phyloP scores from a whole-genome alignment of 208 protist species.

The Angomonas desouzai region DNA sequence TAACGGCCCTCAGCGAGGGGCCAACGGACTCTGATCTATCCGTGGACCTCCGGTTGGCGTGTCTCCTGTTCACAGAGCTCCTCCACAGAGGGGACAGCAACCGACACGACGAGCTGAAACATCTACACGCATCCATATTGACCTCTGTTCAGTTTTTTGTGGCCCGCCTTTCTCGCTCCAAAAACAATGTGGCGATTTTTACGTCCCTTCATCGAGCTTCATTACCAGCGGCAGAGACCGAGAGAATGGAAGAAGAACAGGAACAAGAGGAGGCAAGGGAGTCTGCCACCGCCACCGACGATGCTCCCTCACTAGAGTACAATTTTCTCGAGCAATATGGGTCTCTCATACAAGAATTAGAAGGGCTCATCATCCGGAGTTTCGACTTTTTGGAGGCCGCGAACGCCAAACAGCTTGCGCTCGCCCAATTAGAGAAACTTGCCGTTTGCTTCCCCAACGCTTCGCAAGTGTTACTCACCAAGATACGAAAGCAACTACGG shows the following conservation, averaged over 20 bases:
- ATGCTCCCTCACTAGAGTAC: neutral
- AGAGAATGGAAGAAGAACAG: neutral
- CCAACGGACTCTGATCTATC: neutral
- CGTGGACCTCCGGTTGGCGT: neutral
- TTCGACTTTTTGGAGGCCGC: conserved; percentile 21
- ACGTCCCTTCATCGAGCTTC: neutral
- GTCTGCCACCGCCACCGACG: too few relatives aligned
- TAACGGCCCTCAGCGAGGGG: neutral
- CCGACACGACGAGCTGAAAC: neutral
- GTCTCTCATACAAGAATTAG: conserved; percentile 4
- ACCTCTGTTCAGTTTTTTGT: neutral
- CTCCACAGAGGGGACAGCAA: neutral
- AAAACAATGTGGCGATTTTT: neutral
- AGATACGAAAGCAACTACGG: conserved; percentile 25
- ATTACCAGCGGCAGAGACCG: neutral
- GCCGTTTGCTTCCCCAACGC: conserved; percentile 32
- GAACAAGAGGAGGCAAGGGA: neutral
- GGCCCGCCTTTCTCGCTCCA: neutral
- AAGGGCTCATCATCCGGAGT: conserved; percentile 21
- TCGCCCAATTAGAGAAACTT: conserved; percentile 43
- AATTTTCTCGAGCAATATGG: neutral
- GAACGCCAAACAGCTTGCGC: conserved; percentile 44
- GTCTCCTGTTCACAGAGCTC: neutral
- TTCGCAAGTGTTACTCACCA: conserved; percentile 28
- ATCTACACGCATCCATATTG: neutral